Base-by-base conservation (phyloP, 495 filamentous ascomycete species). In the Aspergillus asperescens region DNA sequence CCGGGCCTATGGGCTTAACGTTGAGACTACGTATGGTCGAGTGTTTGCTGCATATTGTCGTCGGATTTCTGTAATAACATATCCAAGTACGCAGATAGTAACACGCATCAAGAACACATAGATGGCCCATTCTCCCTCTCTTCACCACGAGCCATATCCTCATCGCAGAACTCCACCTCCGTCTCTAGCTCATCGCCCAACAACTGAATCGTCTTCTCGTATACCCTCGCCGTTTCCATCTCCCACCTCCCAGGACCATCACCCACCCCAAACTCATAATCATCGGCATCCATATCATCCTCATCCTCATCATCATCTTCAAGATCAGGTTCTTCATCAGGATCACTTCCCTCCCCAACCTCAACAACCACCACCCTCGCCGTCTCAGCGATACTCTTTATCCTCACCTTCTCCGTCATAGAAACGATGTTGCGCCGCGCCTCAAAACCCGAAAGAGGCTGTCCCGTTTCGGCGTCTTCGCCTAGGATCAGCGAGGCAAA, bases 361-460 rank as follows among this genome's bases (percentile, higher is more conserved):
- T 88, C 79, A 18, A 87, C 78, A 24, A 89, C 79, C 16, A 80
- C 57, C 22, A 92, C 73, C 27, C 87, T 70, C 13, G 83, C 83
- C 46, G 78, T 73, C 65, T 90, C 85, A 2, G 88, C 86, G 19
- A 91, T 62, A 57, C 86, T 84, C 64, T 84, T 87, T 47, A 89
- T 84, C 32, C 90, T 78, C 15, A 96, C 87, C 74, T 89, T 93
- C 62, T 95, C 87, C 44, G 74, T 79, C 62, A 80, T 83, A 5
- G 78, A 75, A 20, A 78, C 73, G 48, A 78, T 72, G 43, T 68
- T 75, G 0, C 71, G 65, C 3, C 61, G 62, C 7, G 53, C 54
- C 48, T 78, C 77, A 54, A 88, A 86, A 0, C 89, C 89, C 0
- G 87, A 82, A 2, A 95, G 69, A 0, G 73, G 59, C 8, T 79